Percentiles rank a stretch among this genome's conserved stretches.
Evolutionary conservation across 495 filamentous ascomycete species (phyloP).

Genomic region (Hypomontagnella monticulosa): DNA sequence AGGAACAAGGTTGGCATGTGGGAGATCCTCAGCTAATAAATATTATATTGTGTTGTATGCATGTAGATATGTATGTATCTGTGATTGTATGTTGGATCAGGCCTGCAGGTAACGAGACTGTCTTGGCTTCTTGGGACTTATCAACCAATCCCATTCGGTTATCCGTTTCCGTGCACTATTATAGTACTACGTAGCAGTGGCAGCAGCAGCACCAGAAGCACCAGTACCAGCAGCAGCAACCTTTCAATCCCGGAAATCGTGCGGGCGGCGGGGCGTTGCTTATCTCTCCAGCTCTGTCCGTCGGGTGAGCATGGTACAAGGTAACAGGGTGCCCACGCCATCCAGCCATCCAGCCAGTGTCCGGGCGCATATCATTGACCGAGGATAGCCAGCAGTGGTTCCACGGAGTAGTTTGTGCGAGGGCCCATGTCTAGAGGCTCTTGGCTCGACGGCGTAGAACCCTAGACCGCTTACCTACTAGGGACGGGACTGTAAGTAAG

Average conservation of each 20-base stretch:
- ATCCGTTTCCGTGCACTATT: no score
- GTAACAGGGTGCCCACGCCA: neutral
- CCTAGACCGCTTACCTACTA: neutral
- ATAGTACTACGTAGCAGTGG: no score
- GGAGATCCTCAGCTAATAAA: constrained; percentile 35
- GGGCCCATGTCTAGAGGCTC: neutral
- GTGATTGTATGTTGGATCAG: constrained; percentile 2
- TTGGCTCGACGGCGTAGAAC: neutral
- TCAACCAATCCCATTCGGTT: constrained; percentile 1
- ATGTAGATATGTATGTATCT: constrained; percentile 6
- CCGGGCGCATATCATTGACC: constrained; percentile 32
- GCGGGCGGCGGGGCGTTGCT: constrained; percentile 21
- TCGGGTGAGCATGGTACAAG: no score
- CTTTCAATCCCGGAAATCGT: constrained; percentile 4
- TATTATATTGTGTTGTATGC: neutral
- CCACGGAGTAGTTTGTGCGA: neutral
- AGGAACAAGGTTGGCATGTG: constrained; percentile 8
- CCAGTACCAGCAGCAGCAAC: constrained; percentile 25
- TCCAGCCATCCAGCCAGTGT: constrained; percentile 10
- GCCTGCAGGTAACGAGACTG: constrained; percentile 9
- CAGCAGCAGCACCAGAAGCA: no score
- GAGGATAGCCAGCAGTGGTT: constrained; percentile 6
- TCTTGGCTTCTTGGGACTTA: constrained; percentile 27
- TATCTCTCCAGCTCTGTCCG: constrained; percentile 29
- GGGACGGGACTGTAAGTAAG: neutral